Evolutionary conservation across 2,329 filamentous ascomycete species (phyloP).

Genomic region (Apiospora arundinis): DNA sequence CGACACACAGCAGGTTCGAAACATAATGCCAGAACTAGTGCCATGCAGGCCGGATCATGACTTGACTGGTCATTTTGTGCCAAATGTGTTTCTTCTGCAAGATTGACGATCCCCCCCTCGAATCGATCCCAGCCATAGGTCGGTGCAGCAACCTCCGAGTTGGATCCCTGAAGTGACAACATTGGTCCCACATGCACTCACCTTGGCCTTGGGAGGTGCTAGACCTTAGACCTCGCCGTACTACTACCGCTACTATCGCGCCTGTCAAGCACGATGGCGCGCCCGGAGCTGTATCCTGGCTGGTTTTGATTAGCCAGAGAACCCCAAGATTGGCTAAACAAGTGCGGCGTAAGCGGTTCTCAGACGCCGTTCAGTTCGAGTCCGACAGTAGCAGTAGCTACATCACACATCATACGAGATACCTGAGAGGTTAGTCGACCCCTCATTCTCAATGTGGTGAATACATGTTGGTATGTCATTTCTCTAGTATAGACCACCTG

Average conservation of each 20-base stretch:
- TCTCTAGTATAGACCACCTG: background rate
- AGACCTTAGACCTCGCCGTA: background rate
- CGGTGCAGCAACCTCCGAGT: conserved; percentile 6
- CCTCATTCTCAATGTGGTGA: background rate
- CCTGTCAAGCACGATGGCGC: background rate
- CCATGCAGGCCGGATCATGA: conserved; percentile 11
- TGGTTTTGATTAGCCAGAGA: background rate
- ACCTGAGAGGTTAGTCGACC: background rate
- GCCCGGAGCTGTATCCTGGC: conserved; percentile 3
- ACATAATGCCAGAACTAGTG: background rate
- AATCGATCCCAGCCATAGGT: background rate
- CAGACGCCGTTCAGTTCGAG: background rate
- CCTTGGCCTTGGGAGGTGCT: background rate
- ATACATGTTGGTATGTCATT: background rate
- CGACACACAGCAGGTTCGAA: background rate
- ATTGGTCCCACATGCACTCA: background rate
- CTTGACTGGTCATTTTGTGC: conserved; percentile 5
- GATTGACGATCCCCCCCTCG: background rate
- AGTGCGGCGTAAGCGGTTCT: background rate
- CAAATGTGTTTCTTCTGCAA: conserved; percentile 16
- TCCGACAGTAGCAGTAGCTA: too few relatives aligned
- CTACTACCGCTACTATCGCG: background rate
- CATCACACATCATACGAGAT: background rate
- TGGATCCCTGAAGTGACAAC: background rate
- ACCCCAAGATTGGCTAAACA: background rate